Base-by-base conservation (phyloP, 2,329 filamentous ascomycete genomes). In the Huntiella moniliformis region DNA sequence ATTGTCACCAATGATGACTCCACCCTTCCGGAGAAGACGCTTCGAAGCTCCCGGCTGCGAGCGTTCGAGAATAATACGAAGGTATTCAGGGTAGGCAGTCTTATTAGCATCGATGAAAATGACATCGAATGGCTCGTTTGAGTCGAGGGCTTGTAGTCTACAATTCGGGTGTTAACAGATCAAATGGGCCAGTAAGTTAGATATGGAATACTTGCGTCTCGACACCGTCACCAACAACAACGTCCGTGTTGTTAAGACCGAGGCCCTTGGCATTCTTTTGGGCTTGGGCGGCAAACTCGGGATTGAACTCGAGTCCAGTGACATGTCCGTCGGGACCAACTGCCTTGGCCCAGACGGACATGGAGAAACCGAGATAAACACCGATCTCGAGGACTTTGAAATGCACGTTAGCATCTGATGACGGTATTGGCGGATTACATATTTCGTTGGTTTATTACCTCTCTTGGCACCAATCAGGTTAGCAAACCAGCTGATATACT, bases 71-170 rank as follows among this genome's bases (percentile, higher is more conserved):
- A 73, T 63, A 28, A 62, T 58, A 15, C 57, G 54, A 34, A 73
- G 59, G 54, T 72, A 73, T 5, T 53, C 54, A 0, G 65, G 63
- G 53, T 73, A 71, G n/a, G 64, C 66, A 0, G 61, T 57, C 57
- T 73, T 73, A 48, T 73, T 62, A 17, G 69, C 69, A 48, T 72
- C 69, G 50, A 72, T 62, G 54, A 73, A 73, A 54, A 72, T 61
- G 38, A 71, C 56, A 54, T 73, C 70, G 52, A 68, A 73, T 3
- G 70, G 66, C 52, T 64, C 56, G 33, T 55, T 47, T 48, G 57
- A 52, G 49, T 62, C 51, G 3, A 61, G 58, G n/a, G 53, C 47
- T 5, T 55, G 53, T 7, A 63, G 56, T 2, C 61, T 62, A 17
- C 40, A 4, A 33, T 17, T 5, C 22, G 39, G 34, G 8, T 17